Base-by-base conservation (phyloP, 1,284 basidiomycete species). In the Binderoboletus segoi region DNA sequence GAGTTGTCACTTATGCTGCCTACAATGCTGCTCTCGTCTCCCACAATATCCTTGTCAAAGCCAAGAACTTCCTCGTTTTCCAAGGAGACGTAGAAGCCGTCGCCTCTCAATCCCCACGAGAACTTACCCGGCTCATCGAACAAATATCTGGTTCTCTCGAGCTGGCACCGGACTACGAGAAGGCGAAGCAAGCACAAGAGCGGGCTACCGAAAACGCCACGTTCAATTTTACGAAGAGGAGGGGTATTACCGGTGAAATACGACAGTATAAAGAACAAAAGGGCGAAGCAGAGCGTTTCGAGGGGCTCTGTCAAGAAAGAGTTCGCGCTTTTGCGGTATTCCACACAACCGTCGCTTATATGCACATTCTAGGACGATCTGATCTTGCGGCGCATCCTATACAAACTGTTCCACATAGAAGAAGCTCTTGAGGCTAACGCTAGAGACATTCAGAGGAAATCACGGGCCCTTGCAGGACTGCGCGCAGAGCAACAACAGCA, bases 21-120 rank as follows among this genome's bases (percentile, higher is more conserved):
- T 98, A 98, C 77, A 96, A 96, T 61, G 78, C 86, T 13, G 89
- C 92, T 18, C 87, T 98, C 32, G 82, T 91, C 55, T 80, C 83
- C 24, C 94, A 96, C 74, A 98, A 98, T 70, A 94, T 99, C 67
- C 91, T 99, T 54, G 96, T 99, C 70, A 98, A 98, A 76, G 97
- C 97, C 21, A 98, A 98, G 78, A 99, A 99, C 79, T 99, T 99
- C 70, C 88, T 99, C 53, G 97, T 99, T n/a, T 99, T 99, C 77
- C 95, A 98, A 73, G 97, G 97, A 54, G 97, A 99, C 71, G 97
- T 99, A 38, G 97, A 99, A 75, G 93, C 94, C 3, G 93, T 99
- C 46, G 97, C 97, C 0, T 94, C 93, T 10, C 97, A 99, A 68
- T 95, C 93, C 2, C 85, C 96, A 11, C 89, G 89, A 63, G 94